These are phyloP conservation scores for Dactylonectria estremocensis DNA, from an alignment of 2,329 filamentous ascomycete species.

Conservation along the genomic window DNA sequence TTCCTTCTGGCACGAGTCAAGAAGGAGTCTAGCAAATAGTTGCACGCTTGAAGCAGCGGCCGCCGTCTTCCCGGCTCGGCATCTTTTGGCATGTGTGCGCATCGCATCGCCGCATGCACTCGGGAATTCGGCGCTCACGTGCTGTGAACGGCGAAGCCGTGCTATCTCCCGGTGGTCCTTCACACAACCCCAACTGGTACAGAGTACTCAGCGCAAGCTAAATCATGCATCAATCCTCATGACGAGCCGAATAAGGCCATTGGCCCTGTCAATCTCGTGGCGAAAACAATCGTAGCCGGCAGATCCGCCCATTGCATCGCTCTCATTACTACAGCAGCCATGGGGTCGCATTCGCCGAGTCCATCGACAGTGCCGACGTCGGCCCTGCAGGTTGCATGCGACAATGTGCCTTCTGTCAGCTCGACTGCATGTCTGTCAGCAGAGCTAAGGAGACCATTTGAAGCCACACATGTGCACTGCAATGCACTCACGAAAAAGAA, in stretches of 20 bases:
- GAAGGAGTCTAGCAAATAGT: neutral
- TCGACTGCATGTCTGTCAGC: conserved; percentile 7
- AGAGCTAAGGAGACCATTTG: neutral
- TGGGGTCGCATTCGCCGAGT: neutral
- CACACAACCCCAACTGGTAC: neutral
- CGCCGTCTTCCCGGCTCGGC: conserved; percentile 1
- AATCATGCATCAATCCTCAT: neutral
- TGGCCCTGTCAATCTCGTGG: conserved; percentile 26
- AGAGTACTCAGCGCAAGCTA: neutral
- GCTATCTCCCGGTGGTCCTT: neutral
- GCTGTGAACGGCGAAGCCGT: neutral
- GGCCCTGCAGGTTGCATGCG: conserved; percentile 5
- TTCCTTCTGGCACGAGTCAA: conserved; percentile 1
- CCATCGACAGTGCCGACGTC: conserved; percentile 12
- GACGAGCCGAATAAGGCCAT: conserved; percentile 14
- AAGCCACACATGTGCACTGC: conserved; percentile 17
- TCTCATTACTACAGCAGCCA: neutral
- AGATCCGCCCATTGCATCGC: conserved; percentile 8
- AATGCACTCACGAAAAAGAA: conserved; percentile 1
- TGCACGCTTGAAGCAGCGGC: neutral
- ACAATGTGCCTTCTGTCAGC: neutral
- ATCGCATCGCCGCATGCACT: neutral
- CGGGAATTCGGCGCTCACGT: conserved; percentile 4
- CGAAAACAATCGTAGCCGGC: neutral
- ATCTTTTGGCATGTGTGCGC: neutral